A percentile compares a stretch with the other conserved stretches of the same genome.
phyloP scores from a whole-genome alignment of 352 stramenopile species.

The Phytopythium helicoides region DNA sequence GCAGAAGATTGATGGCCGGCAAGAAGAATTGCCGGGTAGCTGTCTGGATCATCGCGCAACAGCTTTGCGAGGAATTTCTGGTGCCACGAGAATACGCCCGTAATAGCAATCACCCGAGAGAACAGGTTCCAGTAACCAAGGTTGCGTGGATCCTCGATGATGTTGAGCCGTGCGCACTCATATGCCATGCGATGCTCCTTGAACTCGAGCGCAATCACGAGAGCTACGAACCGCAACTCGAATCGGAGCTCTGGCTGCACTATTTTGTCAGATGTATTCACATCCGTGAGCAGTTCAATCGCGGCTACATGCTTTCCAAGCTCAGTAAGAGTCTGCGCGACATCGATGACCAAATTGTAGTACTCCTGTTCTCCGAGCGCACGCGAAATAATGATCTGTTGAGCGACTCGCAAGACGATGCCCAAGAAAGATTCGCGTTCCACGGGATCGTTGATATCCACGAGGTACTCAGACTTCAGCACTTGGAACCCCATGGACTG shows the following conservation, averaged over 20 bases:
- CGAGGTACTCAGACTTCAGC: constrained; percentile 79
- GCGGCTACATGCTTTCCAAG: constrained; percentile 79
- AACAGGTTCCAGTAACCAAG: constrained; percentile 87
- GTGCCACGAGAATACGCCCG: constrained; percentile 84
- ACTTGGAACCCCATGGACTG: constrained; percentile 76
- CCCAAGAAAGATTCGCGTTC: constrained; percentile 83
- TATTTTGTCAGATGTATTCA: constrained; percentile 87
- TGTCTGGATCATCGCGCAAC: constrained; percentile 68
- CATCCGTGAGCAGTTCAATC: constrained; percentile 83
- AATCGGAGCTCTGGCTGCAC: constrained; percentile 65
- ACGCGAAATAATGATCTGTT: constrained; percentile 79
- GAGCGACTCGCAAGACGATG: constrained; percentile 80
- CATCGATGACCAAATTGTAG: constrained; percentile 78
- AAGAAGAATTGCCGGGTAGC: constrained; percentile 77
- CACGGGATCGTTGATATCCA: constrained; percentile 70
- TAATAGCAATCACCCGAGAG: constrained; percentile 78
- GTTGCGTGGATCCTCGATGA: constrained; percentile 81
- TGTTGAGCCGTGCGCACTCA: constrained; percentile 83
- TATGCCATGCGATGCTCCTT: constrained; percentile 88
- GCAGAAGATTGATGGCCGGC: constrained; percentile 80
- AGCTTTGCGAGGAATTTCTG: constrained; percentile 87
- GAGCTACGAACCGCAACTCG: constrained; percentile 75
- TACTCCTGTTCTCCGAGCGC: constrained; percentile 71
- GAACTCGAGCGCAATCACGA: constrained; percentile 84
- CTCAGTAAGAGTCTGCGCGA: constrained; percentile 75